A percentile compares a stretch with the other conserved stretches of the same genome.
Evolutionary conservation across 2,329 filamentous ascomycete genomes (phyloP).

Genomic region (Xylariaceae sp.): DNA sequence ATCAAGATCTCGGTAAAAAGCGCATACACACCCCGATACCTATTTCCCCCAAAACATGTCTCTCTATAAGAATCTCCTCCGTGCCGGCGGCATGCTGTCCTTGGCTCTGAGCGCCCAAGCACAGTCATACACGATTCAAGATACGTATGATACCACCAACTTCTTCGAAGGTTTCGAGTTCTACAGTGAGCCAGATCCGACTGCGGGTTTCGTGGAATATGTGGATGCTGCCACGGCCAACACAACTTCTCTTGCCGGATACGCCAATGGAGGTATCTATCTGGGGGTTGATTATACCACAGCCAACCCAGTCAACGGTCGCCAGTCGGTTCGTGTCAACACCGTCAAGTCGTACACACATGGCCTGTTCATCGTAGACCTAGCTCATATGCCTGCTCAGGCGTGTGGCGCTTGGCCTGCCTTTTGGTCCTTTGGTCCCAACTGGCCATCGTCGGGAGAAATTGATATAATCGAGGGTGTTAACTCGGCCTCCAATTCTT

Average conservation of each 20-base stretch:
- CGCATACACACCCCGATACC: conserved; percentile 1
- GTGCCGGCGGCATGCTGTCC: conserved; percentile 22
- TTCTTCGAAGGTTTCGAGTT: conserved; percentile 56
- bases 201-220: conserved; percentile 71
- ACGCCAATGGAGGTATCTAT: conserved; percentile 53
- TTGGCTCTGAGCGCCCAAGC: conserved; percentile 21
- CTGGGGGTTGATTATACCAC: conserved; percentile 66
- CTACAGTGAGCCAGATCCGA: conserved; percentile 61
- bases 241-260: conserved; percentile 54
- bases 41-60: conserved; percentile 2
- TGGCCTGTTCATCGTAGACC: conserved; percentile 69
- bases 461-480: conserved; percentile 81
- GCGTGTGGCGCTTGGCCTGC: conserved; percentile 74
- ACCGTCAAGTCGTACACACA: conserved; percentile 64
- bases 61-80: conserved; percentile 17
- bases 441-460: conserved; percentile 69
- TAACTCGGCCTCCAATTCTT: conserved; percentile 56
- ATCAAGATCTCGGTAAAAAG: conserved; percentile 1
- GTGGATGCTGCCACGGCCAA: conserved; percentile 56
- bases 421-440: conserved; percentile 63
- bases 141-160: conserved; percentile 48
- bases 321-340: conserved; percentile 65
- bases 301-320: conserved; percentile 52
- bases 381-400: conserved; percentile 71
- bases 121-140: conserved; percentile 41